Evolutionary conservation across 2,329 filamentous ascomycete genomes (phyloP), one percentile per base, ranked within the genome.

Genomic region (Talaromyces albobiverticillius): DNA sequence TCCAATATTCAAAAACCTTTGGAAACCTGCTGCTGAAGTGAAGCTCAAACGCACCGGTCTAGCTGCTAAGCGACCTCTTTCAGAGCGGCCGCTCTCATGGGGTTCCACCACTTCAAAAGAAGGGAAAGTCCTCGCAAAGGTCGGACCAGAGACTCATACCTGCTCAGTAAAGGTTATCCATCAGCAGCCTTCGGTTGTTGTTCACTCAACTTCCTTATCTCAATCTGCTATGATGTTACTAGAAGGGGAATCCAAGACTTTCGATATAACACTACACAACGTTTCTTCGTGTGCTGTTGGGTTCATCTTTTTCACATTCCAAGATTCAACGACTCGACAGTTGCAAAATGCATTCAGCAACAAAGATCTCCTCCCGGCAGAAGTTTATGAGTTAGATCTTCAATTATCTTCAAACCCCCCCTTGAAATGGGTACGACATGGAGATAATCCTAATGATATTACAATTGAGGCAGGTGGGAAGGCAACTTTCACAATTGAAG

Each of bases 201-300:
- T 96, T 18, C 87, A 89, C 64, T 86, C 86, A 7, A 88, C 87
- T 3, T 90, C 87, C 11, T 79, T 96, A 1, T 83, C 88, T 0
- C 92, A 96, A 64, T 89, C 88, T 20, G 89, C 90, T 9, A 76
- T 96, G 32, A 96, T 96, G 91, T 81, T 99, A 10, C 78, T 99
- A 5, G 93, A 97, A 73, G 94, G 94, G 41, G 93, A 99, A 71
- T 82, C 82, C 20, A 86, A 85, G 61, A 77, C 78, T 0, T 95
- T 97, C 65, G 86, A 83, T 0, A 80, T 96, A 14, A 92, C 88
- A 0, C 75, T 97, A 13, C 82, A 88, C 60, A 99, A 99, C 60
- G 77, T 84, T 8, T 94, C 90, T 0, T 68, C 79, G 1, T 91
- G 87, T 1, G 79, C 89, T 1, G 89, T 90, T 1, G 90, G 96